Conservation (phyloP, 2,329 filamentous ascomycete species). For the Chrysosporium keratinophilum region DNA sequence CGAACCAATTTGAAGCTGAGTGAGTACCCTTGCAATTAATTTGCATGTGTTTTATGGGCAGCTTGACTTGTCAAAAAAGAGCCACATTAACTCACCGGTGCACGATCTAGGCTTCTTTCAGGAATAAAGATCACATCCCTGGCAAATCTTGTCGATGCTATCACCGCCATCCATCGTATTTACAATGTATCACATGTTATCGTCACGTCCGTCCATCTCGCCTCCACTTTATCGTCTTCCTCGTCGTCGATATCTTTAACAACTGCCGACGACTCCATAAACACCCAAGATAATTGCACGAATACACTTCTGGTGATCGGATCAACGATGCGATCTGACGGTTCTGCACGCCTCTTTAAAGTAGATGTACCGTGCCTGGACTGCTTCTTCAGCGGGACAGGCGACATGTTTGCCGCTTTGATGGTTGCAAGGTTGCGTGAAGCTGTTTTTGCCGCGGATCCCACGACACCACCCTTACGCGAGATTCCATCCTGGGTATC, state of each 20-base stretch:
- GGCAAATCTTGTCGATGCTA: conserved; percentile 59
- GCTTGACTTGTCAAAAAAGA: not conserved
- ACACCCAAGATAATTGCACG: conserved; percentile 24
- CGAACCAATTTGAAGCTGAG: conserved; percentile 97
- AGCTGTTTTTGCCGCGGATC: conserved; percentile 50
- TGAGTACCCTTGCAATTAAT: conserved; percentile 35
- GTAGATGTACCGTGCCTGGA: conserved; percentile 79
- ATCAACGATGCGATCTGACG: conserved; percentile 55
- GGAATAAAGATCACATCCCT: conserved; percentile 74
- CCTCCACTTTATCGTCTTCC: conserved; percentile 42
- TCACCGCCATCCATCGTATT: conserved; percentile 63
- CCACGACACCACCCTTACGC: conserved; percentile 36
- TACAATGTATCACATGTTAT: conserved; percentile 79
- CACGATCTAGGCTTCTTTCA: conserved; percentile 58
- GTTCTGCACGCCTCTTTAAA: conserved; percentile 70
- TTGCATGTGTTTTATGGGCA: not conserved
- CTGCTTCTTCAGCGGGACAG: conserved; percentile 91
- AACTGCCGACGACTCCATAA: conserved; percentile 10
- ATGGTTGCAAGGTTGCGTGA: conserved; percentile 81
- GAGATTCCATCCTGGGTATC: conserved; percentile 61
- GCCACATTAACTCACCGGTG: not conserved
- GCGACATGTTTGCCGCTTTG: conserved; percentile 95
- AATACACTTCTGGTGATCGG: conserved; percentile 61
- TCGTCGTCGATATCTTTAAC: conserved; percentile 24
- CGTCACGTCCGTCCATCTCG: conserved; percentile 76